Evolutionary conservation across 441 rosid species (phyloP), one percentile per base, ranked within the genome.

Genomic region (Croton setiger): DNA sequence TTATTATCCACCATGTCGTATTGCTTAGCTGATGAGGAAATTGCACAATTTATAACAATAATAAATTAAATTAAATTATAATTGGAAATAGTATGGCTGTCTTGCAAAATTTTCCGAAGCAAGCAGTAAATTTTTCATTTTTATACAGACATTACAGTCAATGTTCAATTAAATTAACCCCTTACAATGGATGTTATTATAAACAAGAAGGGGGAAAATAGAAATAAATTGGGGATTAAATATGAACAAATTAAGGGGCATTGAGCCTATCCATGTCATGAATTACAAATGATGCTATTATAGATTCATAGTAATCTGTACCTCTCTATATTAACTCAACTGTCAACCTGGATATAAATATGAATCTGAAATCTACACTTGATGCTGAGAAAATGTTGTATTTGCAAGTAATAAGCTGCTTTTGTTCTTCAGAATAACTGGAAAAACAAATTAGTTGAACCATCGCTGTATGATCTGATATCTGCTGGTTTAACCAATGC

Each of bases 401-500:
- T 65, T 45, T 49, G 13, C 9, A 52, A 72, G 21, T 57, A 37
- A 13, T 48, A 39, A 6, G 31, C 47, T 6, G 13, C 36, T 53
- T 23, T 17, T 21, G 49, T 41, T 66, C 37, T 73, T 39, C 69
- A 84, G 74, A 84, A 86, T 47, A 85, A 63, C 78, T 85, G 88
- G 74, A 84, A 87, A 75, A 80, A 81, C 78, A 87, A 75, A 68
- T 85, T 85, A 4, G 91, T 84, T 15, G 87, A 83, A 72, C 91
- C 88, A 51, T 87, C 91, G 8, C 91, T 84, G 72, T 73, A 85
- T 14, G 91, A 80, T 72, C 79, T 80, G 23, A 83, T 85, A 72
- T 83, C 87, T 61, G 88, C 85, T 9, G 85, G 74, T 72, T 83
- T 87, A 23, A 85, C 86, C 73, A 87, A 70, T 35, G 87, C 87